phyloP scores from a whole-genome alignment of 2,329 filamentous ascomycete species.

The Colletotrichum aenigma region DNA sequence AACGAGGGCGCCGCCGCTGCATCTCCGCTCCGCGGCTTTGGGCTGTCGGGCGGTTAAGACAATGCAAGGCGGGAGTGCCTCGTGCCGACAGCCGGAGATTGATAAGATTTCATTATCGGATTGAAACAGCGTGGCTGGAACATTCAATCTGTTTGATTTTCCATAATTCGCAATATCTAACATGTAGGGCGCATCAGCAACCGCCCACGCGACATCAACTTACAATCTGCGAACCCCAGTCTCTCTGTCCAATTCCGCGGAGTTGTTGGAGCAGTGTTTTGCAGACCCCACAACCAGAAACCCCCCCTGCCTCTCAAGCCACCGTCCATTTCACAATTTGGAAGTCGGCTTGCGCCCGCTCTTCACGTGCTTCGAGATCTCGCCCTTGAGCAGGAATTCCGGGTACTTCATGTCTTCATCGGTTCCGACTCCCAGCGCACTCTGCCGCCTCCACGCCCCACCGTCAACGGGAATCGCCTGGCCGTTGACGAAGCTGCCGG shows the following conservation, averaged over 20 bases:
- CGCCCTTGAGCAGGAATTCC: slow-evolving; percentile 45
- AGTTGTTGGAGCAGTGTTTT: not conserved
- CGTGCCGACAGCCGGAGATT: slow-evolving; percentile 6
- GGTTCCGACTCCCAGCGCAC: slow-evolving; percentile 48
- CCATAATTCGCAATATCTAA: not conserved
- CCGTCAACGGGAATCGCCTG: slow-evolving; percentile 78
- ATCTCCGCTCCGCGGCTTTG: not conserved
- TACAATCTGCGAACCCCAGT: not conserved
- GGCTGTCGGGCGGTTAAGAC: not conserved
- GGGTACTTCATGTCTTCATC: slow-evolving; percentile 57
- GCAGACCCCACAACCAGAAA: not conserved
- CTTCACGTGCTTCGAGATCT: slow-evolving; percentile 37
- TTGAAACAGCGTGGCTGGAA: not conserved
- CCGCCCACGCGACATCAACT: not conserved
- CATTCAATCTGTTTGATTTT: not conserved
- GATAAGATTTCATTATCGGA: not conserved
- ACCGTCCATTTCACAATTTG: slow-evolving; percentile 39
- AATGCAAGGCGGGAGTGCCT: not conserved
- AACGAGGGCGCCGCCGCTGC: not conserved
- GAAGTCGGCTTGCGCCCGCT: slow-evolving; percentile 35
- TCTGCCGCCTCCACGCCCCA: slow-evolving; percentile 59
- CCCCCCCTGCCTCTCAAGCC: not conserved
- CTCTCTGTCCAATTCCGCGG: not conserved
- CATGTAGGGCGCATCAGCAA: not conserved
- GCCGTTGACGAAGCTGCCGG: slow-evolving; percentile 86